These are phyloP conservation scores for Neoarthrinium moseri DNA, from an alignment of 2,329 filamentous ascomycete genomes.

Conservation along the genomic window DNA sequence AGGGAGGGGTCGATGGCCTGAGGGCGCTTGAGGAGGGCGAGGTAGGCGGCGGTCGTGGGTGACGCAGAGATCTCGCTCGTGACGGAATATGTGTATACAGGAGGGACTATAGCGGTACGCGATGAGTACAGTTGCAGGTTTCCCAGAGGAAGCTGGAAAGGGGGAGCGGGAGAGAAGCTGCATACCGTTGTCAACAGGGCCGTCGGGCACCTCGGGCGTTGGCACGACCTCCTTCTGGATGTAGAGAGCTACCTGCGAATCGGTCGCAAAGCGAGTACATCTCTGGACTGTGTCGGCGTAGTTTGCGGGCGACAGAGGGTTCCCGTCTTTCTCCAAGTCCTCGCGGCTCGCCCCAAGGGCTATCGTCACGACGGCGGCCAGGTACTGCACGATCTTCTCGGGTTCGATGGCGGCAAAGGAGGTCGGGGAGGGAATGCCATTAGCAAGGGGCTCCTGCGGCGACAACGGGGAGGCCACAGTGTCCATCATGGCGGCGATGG, in stretches of 20 bases:
- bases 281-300: constrained; percentile 80
- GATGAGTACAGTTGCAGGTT: constrained; percentile 21
- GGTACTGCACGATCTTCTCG: constrained; percentile 68
- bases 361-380: constrained; percentile 68
- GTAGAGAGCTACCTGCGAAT: constrained; percentile 85
- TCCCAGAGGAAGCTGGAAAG: not conserved
- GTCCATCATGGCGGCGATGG: constrained; percentile 44
- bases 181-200: constrained; percentile 44
- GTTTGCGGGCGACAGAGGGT: constrained; percentile 72
- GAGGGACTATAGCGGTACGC: constrained; percentile 32
- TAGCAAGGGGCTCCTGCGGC: constrained; percentile 39
- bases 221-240: constrained; percentile 77
- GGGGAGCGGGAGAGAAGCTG: constrained; percentile 11
- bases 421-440: constrained; percentile 43
- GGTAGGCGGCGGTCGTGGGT: constrained; percentile 77
- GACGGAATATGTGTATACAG: constrained; percentile 72
- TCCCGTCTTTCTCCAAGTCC: constrained; percentile 79
- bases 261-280: constrained; percentile 85
- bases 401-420: constrained; percentile 63
- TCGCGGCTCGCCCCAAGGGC: constrained; percentile 72
- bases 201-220: constrained; percentile 51
- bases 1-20: constrained; percentile 81
- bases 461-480: constrained; percentile 44
- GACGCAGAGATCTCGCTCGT: constrained; percentile 79
- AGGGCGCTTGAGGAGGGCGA: constrained; percentile 87